Evolutionary conservation across 768 basidiomycete species (phyloP), one percentile per base, ranked within the genome.

Genomic region (Termitomyces sp.): DNA sequence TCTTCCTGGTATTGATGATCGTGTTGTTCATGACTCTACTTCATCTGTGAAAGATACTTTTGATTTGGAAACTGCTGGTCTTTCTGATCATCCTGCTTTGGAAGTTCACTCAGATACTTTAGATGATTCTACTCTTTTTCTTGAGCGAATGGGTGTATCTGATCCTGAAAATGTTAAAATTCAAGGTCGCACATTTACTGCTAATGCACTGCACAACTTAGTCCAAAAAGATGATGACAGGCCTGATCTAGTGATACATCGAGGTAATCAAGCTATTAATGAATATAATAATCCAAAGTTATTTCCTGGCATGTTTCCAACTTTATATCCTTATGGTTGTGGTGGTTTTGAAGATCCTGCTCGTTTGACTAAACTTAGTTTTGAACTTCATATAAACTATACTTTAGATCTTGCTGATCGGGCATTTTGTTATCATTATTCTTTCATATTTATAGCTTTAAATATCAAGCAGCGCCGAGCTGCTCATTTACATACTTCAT

Each of bases 71-170:
- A 69, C 74, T 15, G 68, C 74, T 12, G 69, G 71, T 5, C 59
- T 73, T 54, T 33, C 48, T 16, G 51, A 63, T 6, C 72, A 73
- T 64, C 72, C 71, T 54, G 68, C 67, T 8, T 46, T 59, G 22
- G 36, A 58, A 12, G 46, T 49, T 32, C 32, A 46, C 1, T 22
- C 32, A 11, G 49, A 36, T 44, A 28, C 36, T 50, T 4, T 9
- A 7, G 6, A 36, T 7, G 36, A 36, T 7, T 36, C 36, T 36
- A 40, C 49, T 3, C 50, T 55, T n/a, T 63, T 73, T 20, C 12
- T 73, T 8, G 75, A 75, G 32, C 64, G 61, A 22, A 69, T 70
- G 63, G 74, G 75, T 22, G 68, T 75, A 0, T 65, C 64, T n/a
- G n/a, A n/a, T n/a, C n/a, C n/a, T n/a, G n/a, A n/a, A n/a, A n/a